Percentiles rank a stretch among this genome's conserved stretches.
Evolutionary conservation across 495 filamentous ascomycete species (phyloP).

Genomic region (Elasticomyces elasticus): DNA sequence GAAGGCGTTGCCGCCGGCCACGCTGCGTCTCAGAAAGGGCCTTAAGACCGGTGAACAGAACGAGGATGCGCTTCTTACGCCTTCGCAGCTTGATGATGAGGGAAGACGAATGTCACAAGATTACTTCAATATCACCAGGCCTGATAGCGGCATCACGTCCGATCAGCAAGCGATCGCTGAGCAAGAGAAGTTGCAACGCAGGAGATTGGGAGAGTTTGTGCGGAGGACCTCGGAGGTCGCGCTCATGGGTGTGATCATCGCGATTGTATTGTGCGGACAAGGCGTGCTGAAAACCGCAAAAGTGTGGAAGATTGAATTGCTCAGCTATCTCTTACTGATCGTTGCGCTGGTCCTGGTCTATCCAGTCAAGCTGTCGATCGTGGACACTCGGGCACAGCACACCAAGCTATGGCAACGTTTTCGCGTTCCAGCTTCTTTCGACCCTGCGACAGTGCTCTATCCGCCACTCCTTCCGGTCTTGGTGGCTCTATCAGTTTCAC

Average conservation of each 20-base stretch:
- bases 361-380: conserved; percentile 22
- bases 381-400: conserved; percentile 8
- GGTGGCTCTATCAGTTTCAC: conserved; percentile 66
- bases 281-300: conserved; percentile 22
- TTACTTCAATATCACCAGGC: conserved; percentile 6
- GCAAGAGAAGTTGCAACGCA: conserved; percentile 25
- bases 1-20: conserved; percentile 71
- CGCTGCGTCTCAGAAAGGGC: conserved; percentile 61
- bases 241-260: conserved; percentile 23
- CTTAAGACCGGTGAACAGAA: conserved; percentile 33
- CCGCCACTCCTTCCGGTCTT: conserved; percentile 66
- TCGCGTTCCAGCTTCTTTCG: conserved; percentile 64
- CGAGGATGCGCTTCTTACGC: conserved; percentile 42
- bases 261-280: conserved; percentile 23
- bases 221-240: conserved; percentile 29
- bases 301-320: conserved; percentile 28
- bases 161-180: conserved; percentile 4
- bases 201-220: conserved; percentile 28
- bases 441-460: conserved; percentile 86
- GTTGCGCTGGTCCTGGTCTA: conserved; percentile 34
- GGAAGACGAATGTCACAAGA: conserved; percentile 23
- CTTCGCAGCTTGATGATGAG: conserved; percentile 49
- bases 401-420: conserved; percentile 39
- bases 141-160: neutral
- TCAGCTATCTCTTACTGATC: conserved; percentile 32